Percentiles rank a stretch among this genome's conserved stretches.
Evolutionary conservation across 768 basidiomycete species (phyloP).

Genomic region (Tricholoma terreum): DNA sequence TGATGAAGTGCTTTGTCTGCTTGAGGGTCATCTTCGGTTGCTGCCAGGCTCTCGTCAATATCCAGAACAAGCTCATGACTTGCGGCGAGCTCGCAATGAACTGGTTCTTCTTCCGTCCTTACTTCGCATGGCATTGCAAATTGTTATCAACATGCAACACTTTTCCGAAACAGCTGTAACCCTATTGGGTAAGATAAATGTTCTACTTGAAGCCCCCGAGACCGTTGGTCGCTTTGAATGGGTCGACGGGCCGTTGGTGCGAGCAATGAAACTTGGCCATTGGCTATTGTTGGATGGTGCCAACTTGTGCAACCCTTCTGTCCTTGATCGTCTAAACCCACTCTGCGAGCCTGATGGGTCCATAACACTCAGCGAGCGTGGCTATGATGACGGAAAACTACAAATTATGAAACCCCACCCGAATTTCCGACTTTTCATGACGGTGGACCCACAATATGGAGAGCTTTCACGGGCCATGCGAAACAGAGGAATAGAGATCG

Average conservation of each 20-base stretch:
- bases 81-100: constrained; percentile 18
- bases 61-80: constrained; percentile 15
- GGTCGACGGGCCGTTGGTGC: constrained; percentile 90
- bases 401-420: constrained; percentile 80
- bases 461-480: constrained; percentile 98
- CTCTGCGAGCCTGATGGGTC: constrained; percentile 86
- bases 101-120: constrained; percentile 7
- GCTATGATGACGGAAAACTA: constrained; percentile 72
- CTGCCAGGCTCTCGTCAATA: constrained; percentile 25
- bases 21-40: constrained; percentile 39
- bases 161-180: constrained; percentile 4
- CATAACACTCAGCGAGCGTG: constrained; percentile 86
- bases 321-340: constrained; percentile 94
- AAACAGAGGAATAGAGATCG: constrained; percentile 90
- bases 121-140: constrained; percentile 11
- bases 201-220: constrained; percentile 21
- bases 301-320: constrained; percentile 92
- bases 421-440: constrained; percentile 91
- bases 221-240: constrained; percentile 75
- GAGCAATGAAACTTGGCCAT: constrained; percentile 79
- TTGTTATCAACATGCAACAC: constrained; percentile 11
- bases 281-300: constrained; percentile 93
- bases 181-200: constrained; percentile 20
- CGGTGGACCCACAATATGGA: constrained; percentile 85
- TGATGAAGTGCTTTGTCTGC: constrained; percentile 36